Percentiles rank a stretch among this genome's conserved stretches.
Evolutionary conservation across 108 stramenopile genomes (phyloP).

Genomic region (Pseudonitzschia multistriata): DNA sequence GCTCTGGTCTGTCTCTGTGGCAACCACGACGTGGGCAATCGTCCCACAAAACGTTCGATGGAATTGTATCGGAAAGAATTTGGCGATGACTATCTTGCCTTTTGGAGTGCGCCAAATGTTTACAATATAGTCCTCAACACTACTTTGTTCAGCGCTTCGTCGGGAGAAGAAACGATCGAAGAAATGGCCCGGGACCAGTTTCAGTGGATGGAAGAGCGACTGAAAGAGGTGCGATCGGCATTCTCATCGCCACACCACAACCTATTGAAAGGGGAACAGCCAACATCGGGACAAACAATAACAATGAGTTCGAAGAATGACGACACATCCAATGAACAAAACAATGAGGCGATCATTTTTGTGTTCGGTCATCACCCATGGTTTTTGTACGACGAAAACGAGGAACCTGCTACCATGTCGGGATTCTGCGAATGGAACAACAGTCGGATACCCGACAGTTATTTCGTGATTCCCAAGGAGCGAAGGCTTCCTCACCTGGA

Average conservation of each 20-base stretch:
- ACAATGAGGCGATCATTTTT: slow-evolving; percentile 37
- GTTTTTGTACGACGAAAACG: slow-evolving; percentile 69
- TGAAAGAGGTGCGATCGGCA: slow-evolving; percentile 37
- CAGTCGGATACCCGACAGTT: slow-evolving; percentile 40
- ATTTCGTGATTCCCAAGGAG: slow-evolving; percentile 59
- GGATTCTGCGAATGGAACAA: slow-evolving; percentile 1
- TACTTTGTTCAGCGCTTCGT: slow-evolving; percentile 45
- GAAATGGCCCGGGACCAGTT: slow-evolving; percentile 51
- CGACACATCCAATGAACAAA: slow-evolving; percentile 30
- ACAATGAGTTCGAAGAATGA: background rate
- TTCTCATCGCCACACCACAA: background rate
- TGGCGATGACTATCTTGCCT: slow-evolving; percentile 75
- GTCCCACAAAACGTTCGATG: slow-evolving; percentile 59
- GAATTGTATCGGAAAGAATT: slow-evolving; percentile 51
- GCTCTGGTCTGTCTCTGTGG: slow-evolving; percentile 82
- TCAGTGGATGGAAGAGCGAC: slow-evolving; percentile 57
- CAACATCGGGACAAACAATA: background rate
- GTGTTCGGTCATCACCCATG: slow-evolving; percentile 76
- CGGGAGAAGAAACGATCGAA: slow-evolving; percentile 25
- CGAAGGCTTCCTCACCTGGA: slow-evolving; percentile 43
- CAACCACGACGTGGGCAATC: slow-evolving; percentile 80
- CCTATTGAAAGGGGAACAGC: background rate
- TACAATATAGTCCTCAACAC: slow-evolving; percentile 77
- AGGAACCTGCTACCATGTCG: slow-evolving; percentile 33
- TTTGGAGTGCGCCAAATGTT: slow-evolving; percentile 58